Conservation (phyloP, 2,329 filamentous ascomycete genomes). For the Diaporthe ilicicola region DNA sequence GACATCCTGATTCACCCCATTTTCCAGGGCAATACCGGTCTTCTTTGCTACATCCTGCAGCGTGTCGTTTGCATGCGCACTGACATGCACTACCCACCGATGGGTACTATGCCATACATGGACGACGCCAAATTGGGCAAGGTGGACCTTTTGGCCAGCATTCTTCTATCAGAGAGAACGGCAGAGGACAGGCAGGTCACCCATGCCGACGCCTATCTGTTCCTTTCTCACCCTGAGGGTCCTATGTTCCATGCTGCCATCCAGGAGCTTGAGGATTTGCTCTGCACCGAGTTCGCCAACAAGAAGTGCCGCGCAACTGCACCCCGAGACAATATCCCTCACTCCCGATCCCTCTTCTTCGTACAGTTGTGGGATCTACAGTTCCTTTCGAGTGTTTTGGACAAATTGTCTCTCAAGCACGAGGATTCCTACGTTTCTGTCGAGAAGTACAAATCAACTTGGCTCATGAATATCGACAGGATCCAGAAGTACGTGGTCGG, state of each 20-base stretch:
- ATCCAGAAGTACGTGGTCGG: background rate
- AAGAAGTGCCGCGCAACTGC: background rate
- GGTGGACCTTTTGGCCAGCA: background rate
- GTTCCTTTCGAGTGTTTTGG: background rate
- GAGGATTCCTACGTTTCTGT: background rate
- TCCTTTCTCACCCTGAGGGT: background rate
- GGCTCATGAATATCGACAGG: background rate
- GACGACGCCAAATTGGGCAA: background rate
- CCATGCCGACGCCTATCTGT: background rate
- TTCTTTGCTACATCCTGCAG: background rate
- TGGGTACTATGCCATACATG: constrained; percentile 2
- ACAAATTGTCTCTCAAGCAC: background rate
- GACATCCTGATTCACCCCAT: background rate
- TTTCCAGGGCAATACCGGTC: background rate
- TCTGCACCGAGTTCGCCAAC: background rate
- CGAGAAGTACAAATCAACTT: constrained; percentile 1
- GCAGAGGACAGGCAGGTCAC: background rate
- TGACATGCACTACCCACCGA: background rate
- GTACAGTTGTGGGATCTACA: constrained; percentile 8
- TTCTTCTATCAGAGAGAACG: background rate
- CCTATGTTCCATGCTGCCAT: background rate
- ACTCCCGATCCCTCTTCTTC: background rate
- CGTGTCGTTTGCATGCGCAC: background rate
- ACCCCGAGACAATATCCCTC: background rate
- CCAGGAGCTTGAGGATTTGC: background rate